Evolutionary conservation across 768 basidiomycete species (phyloP), one percentile per base, ranked within the genome.

Genomic region (Suillus paluster): DNA sequence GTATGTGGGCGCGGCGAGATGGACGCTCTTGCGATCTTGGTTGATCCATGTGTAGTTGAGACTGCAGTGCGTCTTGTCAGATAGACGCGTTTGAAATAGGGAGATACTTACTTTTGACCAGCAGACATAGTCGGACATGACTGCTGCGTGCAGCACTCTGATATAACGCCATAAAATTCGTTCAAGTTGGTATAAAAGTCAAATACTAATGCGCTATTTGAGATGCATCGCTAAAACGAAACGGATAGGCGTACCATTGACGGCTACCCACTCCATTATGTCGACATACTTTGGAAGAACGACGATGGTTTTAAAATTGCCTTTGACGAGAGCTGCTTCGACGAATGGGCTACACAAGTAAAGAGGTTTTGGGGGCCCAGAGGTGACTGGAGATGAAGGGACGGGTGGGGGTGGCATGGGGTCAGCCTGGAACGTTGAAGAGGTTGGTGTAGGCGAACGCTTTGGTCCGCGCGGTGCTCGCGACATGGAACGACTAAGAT

Each of bases 151-250:
- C 97, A 98, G 70, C 88, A 90, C 74, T 99, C 97, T 5, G 94
- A 88, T 50, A 99, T 84, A 48, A 94, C 91, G 1, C 95, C 95
- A 74, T 97, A 98, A 76, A 98, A 99, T 76, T 94, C 90, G 77
- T 99, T 98, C 67, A 99, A 81, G 74, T 97, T 98, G 72, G 91
- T 92, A 75, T 97, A 99, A 76, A 99, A 97, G 77, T 99, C 97
- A 69, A 92, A 97, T 50, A 99, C 97, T 99, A 60, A 2, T 21
- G 27, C 46, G 19, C 19, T 3, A 5, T 39, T 50, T 49, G 6
- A 58, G 27, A 69, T 53, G 46, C 19, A 34, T 23, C 1, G 25
- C 1, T 39, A 27, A 34, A 15, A 14, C 6, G 5, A 25, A 2
- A 7, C 17, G 14, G 33, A 39, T 12, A 53, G 58, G 84, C 89